Percentiles rank a stretch among this genome's conserved stretches.
phyloP scores from a whole-genome alignment of 345 rosid species.

The Sonneratia alba region DNA sequence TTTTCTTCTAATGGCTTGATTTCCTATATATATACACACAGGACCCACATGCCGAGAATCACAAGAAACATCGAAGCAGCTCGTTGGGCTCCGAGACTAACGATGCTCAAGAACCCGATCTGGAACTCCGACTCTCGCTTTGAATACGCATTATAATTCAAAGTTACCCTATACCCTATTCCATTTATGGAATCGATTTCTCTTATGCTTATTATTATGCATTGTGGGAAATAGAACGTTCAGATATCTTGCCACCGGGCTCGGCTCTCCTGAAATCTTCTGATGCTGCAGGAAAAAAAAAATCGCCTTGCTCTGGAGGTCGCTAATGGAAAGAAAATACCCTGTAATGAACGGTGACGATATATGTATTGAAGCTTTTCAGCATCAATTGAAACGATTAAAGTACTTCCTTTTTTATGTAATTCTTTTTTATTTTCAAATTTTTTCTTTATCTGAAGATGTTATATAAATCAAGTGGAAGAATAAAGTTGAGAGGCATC shows the following conservation, averaged over 20 bases:
- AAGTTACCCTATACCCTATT: neutral
- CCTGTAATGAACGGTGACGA: neutral
- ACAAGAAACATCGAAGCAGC: constrained; percentile 31
- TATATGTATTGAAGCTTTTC: neutral
- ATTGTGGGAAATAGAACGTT: neutral
- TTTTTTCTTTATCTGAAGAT: neutral
- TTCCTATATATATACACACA: neutral
- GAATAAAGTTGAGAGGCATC: too few species aligned
- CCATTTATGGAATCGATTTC: neutral
- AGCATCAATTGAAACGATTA: neutral
- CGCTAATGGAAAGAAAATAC: neutral
- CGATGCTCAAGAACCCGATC: constrained; percentile 66
- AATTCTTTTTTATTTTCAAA: neutral
- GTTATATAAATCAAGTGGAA: neutral
- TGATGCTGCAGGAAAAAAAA: too few species aligned
- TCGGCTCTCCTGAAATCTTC: neutral
- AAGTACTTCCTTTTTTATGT: neutral
- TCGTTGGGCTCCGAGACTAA: constrained; percentile 61
- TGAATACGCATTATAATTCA: neutral
- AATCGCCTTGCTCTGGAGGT: neutral
- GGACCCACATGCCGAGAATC: constrained; percentile 32
- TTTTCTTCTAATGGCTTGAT: neutral
- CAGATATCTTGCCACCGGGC: too few species aligned
- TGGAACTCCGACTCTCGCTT: constrained; percentile 81
- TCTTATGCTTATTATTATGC: neutral